These are phyloP conservation scores for Colletotrichum sp. DNA, from an alignment of 2,329 filamentous ascomycete genomes.

Conservation along the genomic window DNA sequence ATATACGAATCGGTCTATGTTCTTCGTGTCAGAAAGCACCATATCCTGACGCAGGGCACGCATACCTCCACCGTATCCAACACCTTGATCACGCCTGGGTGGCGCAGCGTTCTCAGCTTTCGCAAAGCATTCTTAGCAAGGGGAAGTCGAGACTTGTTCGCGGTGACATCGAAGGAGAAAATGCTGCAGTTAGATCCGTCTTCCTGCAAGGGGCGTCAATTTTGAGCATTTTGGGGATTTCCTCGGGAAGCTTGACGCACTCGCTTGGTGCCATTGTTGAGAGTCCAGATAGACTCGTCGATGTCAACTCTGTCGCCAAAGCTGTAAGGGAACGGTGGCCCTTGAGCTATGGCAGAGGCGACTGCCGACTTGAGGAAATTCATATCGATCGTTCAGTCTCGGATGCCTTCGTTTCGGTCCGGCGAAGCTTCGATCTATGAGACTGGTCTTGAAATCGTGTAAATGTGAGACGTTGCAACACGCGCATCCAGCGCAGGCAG, in stretches of 20 bases:
- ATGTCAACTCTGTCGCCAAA: constrained; percentile 93
- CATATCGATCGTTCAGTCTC: constrained; percentile 58
- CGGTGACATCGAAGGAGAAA: constrained; percentile 89
- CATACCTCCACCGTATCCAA: constrained; percentile 89
- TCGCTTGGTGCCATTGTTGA: constrained; percentile 92
- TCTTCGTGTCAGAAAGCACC: constrained; percentile 21
- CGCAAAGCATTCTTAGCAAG: constrained; percentile 93
- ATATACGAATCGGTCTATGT: constrained; percentile 89
- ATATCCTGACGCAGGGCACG: background rate
- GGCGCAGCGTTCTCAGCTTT: constrained; percentile 89
- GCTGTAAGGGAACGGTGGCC: constrained; percentile 88
- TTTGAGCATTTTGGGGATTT: background rate
- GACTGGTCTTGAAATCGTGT: background rate
- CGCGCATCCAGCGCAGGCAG: constrained; percentile 10
- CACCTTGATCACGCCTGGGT: constrained; percentile 93
- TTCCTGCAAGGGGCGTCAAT: constrained; percentile 63
- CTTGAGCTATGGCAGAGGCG: constrained; percentile 94
- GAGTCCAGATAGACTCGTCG: constrained; percentile 93
- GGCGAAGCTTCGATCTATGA: background rate
- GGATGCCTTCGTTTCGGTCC: background rate
- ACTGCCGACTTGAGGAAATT: constrained; percentile 98
- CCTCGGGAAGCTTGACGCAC: constrained; percentile 50
- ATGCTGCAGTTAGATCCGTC: constrained; percentile 95
- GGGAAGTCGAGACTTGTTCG: constrained; percentile 81
- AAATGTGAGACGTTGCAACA: constrained; percentile 5